Percentiles rank a stretch among this genome's conserved stretches.
Conservation (phyloP, 164 flowering plant genomes). For the Aristolochia fimbriata region DNA sequence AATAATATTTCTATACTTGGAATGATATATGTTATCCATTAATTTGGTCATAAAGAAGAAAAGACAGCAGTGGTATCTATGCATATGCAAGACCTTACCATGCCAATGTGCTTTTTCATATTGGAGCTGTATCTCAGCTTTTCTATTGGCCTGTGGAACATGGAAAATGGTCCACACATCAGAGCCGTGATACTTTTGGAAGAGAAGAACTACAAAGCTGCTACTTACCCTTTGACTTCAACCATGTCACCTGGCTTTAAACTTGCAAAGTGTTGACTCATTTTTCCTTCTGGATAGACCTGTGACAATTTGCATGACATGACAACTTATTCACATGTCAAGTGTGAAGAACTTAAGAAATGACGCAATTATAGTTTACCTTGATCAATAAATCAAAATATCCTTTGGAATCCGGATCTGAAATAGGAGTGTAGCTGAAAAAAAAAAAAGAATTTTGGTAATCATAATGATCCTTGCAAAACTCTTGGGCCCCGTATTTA, state of each 20-base stretch:
- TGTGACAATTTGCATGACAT: conserved; percentile 18
- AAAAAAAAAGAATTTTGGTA: neutral
- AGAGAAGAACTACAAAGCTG: neutral
- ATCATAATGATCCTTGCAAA: neutral
- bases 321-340: neutral
- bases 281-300: conserved; percentile 98
- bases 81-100: conserved; percentile 42
- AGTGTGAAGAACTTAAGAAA: neutral
- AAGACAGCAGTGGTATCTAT: too few relatives aligned
- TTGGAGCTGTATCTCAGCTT: conserved; percentile 89
- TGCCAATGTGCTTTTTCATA: conserved; percentile 96
- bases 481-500: too few relatives aligned
- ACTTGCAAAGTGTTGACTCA: conserved; percentile 90
- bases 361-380: conserved; percentile 29
- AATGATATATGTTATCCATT: too few relatives aligned
- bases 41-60: too few relatives aligned
- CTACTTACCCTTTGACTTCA: conserved; percentile 92
- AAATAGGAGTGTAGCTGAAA: conserved; percentile 93
- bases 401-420: conserved; percentile 88
- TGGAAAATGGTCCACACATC: too few relatives aligned
- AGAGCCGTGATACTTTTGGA: too few relatives aligned
- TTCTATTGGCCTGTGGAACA: conserved; percentile 74
- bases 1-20: neutral
- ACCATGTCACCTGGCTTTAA: conserved; percentile 87
- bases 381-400: conserved; percentile 86